Conservation (phyloP, 345 rosid species). For the Eucalyptus curtisii region DNA sequence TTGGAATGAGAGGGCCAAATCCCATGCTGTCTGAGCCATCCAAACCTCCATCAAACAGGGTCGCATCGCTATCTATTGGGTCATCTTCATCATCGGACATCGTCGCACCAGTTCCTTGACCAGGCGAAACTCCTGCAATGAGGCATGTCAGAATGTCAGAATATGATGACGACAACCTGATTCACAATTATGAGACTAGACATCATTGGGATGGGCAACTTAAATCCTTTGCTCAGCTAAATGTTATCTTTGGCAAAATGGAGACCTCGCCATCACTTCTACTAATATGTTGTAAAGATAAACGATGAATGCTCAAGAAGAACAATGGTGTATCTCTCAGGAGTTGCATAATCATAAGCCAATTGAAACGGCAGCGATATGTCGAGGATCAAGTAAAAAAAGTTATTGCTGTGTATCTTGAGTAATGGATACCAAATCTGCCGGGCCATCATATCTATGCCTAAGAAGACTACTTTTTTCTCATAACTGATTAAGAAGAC, state of each 20-base stretch:
- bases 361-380: neutral
- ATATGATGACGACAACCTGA: neutral
- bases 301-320: neutral
- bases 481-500: neutral
- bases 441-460: neutral
- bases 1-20: slow-evolving; percentile 92
- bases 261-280: neutral
- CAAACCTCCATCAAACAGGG: slow-evolving; percentile 65
- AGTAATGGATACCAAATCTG: neutral
- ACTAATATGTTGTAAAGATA: neutral
- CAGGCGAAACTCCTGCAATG: slow-evolving; percentile 76
- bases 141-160: neutral
- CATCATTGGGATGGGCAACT: neutral
- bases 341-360: neutral
- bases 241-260: neutral
- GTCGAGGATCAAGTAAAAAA: neutral
- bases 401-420: neutral
- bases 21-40: slow-evolving; percentile 69
- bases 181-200: neutral
- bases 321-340: neutral
- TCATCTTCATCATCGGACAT: slow-evolving; percentile 99
- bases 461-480: neutral
- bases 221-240: neutral
- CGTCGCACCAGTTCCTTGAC: slow-evolving; percentile 92
- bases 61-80: slow-evolving; percentile 80